Base-by-base conservation (phyloP, 2,329 filamentous ascomycete genomes). In the Lasiodiplodia hormozganensis region DNA sequence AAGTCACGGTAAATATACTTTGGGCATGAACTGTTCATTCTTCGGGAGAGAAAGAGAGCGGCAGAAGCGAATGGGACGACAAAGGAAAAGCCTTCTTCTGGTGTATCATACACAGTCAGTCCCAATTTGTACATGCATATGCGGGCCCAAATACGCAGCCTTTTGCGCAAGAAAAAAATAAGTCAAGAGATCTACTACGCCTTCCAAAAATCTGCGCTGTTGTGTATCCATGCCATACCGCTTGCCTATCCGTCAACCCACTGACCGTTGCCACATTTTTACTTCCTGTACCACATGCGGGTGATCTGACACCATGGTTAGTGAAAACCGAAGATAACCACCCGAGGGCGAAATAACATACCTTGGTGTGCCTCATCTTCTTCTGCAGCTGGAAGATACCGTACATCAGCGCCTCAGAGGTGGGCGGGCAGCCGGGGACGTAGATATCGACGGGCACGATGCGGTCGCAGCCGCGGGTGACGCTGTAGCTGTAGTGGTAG, bases 401-500 rank as follows among this genome's bases (percentile, higher is more conserved):
- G 73, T 85, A 85, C 79, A 87, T 82, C 69, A 87, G 79, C 28
- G 85, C 85, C 74, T 87, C 85, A 21, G 82, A 79, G 4, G 85
- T 86, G 1, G 85, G 85, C 34, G 85, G 85, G 75, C 92, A 94
- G 11, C 92, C 92, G 16, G 92, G 92, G 0, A 94, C 91, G 79
- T 94, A 95, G 53, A 94, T 87, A 77, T 95, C 92, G 66, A 94
- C 92, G 10, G 92, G 92, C n/a, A 94, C 89, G 76, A 95, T 89
- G 70, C 92, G 85, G 81, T 94, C 92, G 75, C 91, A 92, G 12
- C 92, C 92, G 70, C 92, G 87, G 69, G 91, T 90, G 67, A 94
- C 92, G 74, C 86, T 89, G 82, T 95, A 95, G 80, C 89, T 92
- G 83, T 95, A 94, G 82, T 95, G 92, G 80, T 95, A 94, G 83